phyloP scores from a whole-genome alignment of 176 grass and related monocot species.

The Hyparrhenia diplandra region DNA sequence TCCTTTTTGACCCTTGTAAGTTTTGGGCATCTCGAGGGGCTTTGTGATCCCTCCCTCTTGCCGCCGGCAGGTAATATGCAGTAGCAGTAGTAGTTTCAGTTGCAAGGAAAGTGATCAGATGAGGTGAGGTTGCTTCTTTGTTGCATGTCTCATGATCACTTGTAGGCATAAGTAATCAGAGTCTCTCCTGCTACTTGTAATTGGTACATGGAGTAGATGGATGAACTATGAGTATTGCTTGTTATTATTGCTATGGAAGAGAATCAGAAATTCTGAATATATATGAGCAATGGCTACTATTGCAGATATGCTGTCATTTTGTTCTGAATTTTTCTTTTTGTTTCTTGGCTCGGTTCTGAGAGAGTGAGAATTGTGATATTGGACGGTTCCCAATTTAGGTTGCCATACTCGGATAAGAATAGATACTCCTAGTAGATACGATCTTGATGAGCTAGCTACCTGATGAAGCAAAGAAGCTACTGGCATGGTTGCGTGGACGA shows the following conservation, averaged over 20 bases:
- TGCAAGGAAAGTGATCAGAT: slow-evolving; percentile 19
- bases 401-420: background rate
- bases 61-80: background rate
- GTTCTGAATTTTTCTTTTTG: background rate
- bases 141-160: slow-evolving; percentile 18
- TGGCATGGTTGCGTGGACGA: background rate
- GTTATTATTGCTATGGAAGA: slow-evolving; percentile 4
- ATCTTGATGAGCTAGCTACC: background rate
- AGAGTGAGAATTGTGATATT: background rate
- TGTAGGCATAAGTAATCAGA: background rate
- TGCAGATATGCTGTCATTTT: background rate
- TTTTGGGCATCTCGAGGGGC: slow-evolving; percentile 34
- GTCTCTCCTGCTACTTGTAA: background rate
- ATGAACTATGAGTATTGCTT: slow-evolving; percentile 6
- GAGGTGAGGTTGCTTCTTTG: slow-evolving; percentile 4
- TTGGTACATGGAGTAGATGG: slow-evolving; percentile 18
- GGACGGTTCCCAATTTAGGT: background rate
- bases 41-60: slow-evolving; percentile 13
- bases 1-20: slow-evolving; percentile 30
- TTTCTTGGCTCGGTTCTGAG: background rate
- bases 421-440: background rate
- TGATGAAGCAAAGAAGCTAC: background rate
- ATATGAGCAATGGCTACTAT: background rate
- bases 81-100: background rate
- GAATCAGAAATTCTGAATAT: background rate